Base-by-base conservation (phyloP, 495 filamentous ascomycete genomes). In the Immersiella caudata region DNA sequence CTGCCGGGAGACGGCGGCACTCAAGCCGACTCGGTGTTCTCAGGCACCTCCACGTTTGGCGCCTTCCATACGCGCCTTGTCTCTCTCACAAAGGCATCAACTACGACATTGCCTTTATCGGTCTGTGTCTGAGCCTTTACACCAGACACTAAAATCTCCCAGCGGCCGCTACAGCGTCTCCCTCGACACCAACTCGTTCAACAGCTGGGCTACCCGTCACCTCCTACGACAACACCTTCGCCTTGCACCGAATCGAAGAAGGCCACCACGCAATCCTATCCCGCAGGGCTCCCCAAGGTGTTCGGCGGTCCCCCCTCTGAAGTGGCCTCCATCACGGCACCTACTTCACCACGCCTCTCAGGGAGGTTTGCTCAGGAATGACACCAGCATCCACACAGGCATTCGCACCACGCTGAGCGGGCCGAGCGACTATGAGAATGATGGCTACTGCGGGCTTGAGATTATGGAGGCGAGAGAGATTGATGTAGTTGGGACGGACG, bases 11-110 rank as follows among this genome's bases (percentile, higher is more conserved):
- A 87, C 69, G 85, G 85, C 14, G 85, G 84, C 49, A 87, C 83
- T 27, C 85, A 86, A 80, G 83, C 83, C 6, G 82, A 85, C 64
- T 82, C 83, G 0, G 83, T 85, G 52, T 96, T 94, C 77, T 89
- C 90, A n/a, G 93, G 93, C 56, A 90, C 94, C 60, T 88, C 90
- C 52, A 94, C 90, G 61, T 96, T 94, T 79, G 93, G 27, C 93
- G 94, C 74, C 81, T 94, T 36, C 88, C 88, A 52, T 88, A 93
- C 68, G 82, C 85, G 27, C 90, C 89, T 52, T 95, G 93, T 71
- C 84, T 96, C 1, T 84, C 85, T 60, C 82, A 87, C 65, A 87
- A 87, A 3, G 81, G 89, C 35, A 84, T 84, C 58, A 75, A 79
- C 55, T 95, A 91, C 70, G 93, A 96, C 73, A 92, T 96, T 66